These are phyloP conservation scores for Mortierella sp. DNA, from an alignment of 371 early-diverging fungal species.

Conservation along the genomic window DNA sequence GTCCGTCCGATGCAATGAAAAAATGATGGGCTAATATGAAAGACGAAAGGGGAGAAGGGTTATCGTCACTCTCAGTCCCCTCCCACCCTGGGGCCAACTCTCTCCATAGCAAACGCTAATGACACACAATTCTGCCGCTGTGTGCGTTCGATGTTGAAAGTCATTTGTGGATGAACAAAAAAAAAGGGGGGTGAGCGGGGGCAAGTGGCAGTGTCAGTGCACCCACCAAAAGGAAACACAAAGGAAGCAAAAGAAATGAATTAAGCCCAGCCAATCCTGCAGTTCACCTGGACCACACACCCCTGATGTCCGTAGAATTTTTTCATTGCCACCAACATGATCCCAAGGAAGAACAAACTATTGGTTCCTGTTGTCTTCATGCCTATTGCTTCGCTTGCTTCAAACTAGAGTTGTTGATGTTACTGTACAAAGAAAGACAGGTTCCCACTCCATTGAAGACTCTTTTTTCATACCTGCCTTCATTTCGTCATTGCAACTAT, in stretches of 20 bases:
- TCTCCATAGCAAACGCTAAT: background rate
- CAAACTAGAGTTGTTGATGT: no score
- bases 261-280: background rate
- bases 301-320: background rate
- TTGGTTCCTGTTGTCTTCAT: background rate
- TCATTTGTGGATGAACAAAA: background rate
- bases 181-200: background rate
- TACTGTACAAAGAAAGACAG: no score
- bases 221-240: background rate
- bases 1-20: background rate
- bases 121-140: slow-evolving; percentile 10
- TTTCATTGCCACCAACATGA: slow-evolving; percentile 3
- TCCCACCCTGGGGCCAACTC: background rate
- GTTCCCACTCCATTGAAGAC: no score
- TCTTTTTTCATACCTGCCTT: no score
- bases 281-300: background rate
- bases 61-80: background rate
- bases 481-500: no score
- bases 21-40: background rate
- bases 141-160: background rate
- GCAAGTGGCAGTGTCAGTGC: background rate
- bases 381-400: no score
- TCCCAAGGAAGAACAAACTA: background rate
- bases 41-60: background rate
- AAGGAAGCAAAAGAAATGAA: background rate